A percentile compares a stretch with the other conserved stretches of the same genome.
phyloP scores from a whole-genome alignment of 495 filamentous ascomycete species.

The Ascobolus immersus region DNA sequence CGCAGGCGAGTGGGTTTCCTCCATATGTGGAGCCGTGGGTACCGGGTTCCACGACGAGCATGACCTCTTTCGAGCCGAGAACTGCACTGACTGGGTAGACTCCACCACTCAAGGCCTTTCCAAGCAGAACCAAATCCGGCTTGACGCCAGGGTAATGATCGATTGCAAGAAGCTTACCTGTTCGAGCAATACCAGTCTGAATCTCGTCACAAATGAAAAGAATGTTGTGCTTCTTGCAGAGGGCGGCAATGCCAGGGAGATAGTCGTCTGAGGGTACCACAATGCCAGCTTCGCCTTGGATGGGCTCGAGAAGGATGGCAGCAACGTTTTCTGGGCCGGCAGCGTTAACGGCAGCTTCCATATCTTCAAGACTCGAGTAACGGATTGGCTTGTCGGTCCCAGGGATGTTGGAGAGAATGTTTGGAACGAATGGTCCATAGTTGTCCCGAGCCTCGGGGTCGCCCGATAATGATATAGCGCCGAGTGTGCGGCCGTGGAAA shows the following conservation, averaged over 20 bases:
- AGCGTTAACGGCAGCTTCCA: conserved; percentile 51
- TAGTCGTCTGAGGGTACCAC: conserved; percentile 86
- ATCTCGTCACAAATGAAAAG: conserved; percentile 96
- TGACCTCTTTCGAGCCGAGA: conserved; percentile 65
- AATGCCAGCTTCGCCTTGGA: conserved; percentile 94
- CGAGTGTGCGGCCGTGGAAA: conserved; percentile 92
- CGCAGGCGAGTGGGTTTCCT: conserved; percentile 89
- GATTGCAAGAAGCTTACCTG: conserved; percentile 74
- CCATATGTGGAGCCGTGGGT: conserved; percentile 95
- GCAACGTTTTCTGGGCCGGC: conserved; percentile 71
- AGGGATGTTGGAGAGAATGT: conserved; percentile 54
- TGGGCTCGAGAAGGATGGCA: conserved; percentile 88
- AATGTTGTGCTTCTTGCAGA: conserved; percentile 85
- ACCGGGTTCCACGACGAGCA: conserved; percentile 91
- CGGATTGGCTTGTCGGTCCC: conserved; percentile 51
- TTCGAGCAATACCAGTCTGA: conserved; percentile 88
- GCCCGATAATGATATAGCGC: conserved; percentile 76
- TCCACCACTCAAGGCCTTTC: conserved; percentile 91
- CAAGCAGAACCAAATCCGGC: conserved; percentile 79
- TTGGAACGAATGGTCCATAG: conserved; percentile 86
- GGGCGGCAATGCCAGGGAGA: conserved; percentile 47
- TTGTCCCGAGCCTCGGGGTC: conserved; percentile 90
- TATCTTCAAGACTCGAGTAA: conserved; percentile 61
- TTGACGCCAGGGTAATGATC: conserved; percentile 90
- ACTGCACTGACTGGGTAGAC: conserved; percentile 98